Evolutionary conservation across 1,284 basidiomycete species (phyloP), one percentile per base, ranked within the genome.

Genomic region (Phellopilus nigrolimitatus): DNA sequence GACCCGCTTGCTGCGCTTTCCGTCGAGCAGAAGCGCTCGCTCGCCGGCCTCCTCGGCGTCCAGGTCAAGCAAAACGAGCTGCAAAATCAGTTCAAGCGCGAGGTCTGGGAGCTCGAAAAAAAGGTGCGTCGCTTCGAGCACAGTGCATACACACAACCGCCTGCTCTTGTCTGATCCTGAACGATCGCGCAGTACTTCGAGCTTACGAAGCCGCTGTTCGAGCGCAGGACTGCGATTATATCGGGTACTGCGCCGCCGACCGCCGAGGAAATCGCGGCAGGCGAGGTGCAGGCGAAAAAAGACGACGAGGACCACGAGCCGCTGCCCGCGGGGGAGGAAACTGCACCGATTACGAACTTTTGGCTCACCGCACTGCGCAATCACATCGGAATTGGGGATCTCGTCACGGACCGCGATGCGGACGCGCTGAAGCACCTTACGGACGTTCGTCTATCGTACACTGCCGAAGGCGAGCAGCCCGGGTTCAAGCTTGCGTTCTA

Each of bases 281-380:
- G 95, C 47, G 80, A 90, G 63, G 67, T 78, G 54, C 71, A 76
- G 59, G 82, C 85, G 7, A 68, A 77, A 57, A 82, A 88, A 61
- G 84, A 87, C 49, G 78, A 88, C 59, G 76, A 80, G 5, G 76
- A 79, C 0, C 83, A 86, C 68, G 71, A 70, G 24, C 73, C 79
- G 19, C 69, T 86, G 13, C 69, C 79, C 51, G 73, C 73, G 56
- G 63, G 63, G 5, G 51, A 68, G 45, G 55, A 64, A 47, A 57
- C 56, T 54, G 71, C 75, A 58, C 88, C 88, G 59, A 93, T 99
- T 62, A 91, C 95, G 56, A 88, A 97, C 65, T 98, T 98, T 78
- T 99, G 95, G 95, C 84, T 97, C 61, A 98, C 95, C 1, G 93
- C 93, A 1, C 79, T 98, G 59, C 84, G 91, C 62, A 98, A 97